Percentiles rank a stretch among this genome's conserved stretches.
Conservation (phyloP, 257 asterid species). For the Gynochthodes officinalis region DNA sequence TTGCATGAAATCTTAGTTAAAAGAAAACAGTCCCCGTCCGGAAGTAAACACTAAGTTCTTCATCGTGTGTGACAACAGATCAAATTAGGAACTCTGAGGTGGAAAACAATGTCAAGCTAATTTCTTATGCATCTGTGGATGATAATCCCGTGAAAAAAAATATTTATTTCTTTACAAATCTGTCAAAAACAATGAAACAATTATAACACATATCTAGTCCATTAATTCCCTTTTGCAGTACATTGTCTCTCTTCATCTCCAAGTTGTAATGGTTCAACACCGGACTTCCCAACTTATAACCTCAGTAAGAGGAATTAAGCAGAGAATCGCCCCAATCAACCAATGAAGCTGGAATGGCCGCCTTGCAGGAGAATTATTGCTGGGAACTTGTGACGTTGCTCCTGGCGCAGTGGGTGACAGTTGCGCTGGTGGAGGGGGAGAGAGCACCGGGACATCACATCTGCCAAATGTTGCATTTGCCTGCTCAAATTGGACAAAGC, state of each 20-base stretch:
- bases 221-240: neutral
- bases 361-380: constrained; percentile 28
- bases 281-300: constrained; percentile 5
- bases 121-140: neutral
- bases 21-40: neutral
- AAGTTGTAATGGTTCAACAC: neutral
- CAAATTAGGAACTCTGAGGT: too few species aligned
- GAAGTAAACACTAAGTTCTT: too few species aligned
- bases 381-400: constrained; percentile 16
- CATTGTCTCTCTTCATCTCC: neutral
- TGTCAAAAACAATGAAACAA: neutral
- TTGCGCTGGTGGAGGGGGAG: constrained; percentile 91
- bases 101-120: too few species aligned
- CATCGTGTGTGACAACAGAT: too few species aligned
- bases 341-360: constrained; percentile 35
- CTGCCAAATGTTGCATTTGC: constrained; percentile 49
- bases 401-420: constrained; percentile 19
- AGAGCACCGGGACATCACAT: constrained; percentile 63
- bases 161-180: neutral
- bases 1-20: neutral
- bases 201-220: neutral
- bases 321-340: constrained; percentile 34
- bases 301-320: constrained; percentile 21
- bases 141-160: neutral
- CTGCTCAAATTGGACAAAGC: constrained; percentile 13